Conservation (phyloP, 768 basidiomycete species). For the Trametes meyenii region DNA sequence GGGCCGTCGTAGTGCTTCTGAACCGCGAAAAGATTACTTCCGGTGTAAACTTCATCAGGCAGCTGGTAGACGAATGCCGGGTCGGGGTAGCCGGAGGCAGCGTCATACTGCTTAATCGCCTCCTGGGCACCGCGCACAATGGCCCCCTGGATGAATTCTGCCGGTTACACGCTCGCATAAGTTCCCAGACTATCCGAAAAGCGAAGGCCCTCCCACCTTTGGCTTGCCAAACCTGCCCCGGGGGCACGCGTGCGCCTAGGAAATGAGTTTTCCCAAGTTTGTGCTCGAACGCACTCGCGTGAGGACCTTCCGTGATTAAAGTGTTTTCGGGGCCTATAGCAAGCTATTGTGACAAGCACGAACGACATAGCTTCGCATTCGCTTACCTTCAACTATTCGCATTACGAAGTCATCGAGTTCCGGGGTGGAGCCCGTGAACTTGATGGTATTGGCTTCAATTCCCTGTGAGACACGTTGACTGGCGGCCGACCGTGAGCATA, state of each 20-base stretch:
- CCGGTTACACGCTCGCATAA: background rate
- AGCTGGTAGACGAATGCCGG: constrained; percentile 80
- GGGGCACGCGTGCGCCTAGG: constrained; percentile 59
- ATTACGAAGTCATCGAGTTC: constrained; percentile 85
- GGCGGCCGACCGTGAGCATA: constrained; percentile 12
- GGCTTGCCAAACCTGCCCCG: constrained; percentile 81
- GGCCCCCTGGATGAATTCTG: background rate
- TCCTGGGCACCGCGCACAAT: constrained; percentile 61
- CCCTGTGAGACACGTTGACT: constrained; percentile 53
- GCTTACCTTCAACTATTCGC: constrained; percentile 74
- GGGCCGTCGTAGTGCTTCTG: constrained; percentile 85
- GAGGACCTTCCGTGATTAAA: constrained; percentile 55
- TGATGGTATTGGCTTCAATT: constrained; percentile 60
- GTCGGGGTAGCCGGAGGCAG: constrained; percentile 59
- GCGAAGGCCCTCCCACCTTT: constrained; percentile 54
- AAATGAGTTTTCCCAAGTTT: constrained; percentile 74
- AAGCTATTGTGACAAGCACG: background rate
- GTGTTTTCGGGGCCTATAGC: constrained; percentile 54
- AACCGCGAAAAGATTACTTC: constrained; percentile 82
- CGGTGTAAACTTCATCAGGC: constrained; percentile 69
- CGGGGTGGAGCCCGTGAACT: constrained; percentile 71
- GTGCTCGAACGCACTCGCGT: constrained; percentile 58
- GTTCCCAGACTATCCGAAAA: background rate
- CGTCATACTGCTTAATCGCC: constrained; percentile 56
- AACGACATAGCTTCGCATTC: background rate